Evolutionary conservation across 345 rosid genomes (phyloP).

Genomic region (Raphanus sativus): DNA sequence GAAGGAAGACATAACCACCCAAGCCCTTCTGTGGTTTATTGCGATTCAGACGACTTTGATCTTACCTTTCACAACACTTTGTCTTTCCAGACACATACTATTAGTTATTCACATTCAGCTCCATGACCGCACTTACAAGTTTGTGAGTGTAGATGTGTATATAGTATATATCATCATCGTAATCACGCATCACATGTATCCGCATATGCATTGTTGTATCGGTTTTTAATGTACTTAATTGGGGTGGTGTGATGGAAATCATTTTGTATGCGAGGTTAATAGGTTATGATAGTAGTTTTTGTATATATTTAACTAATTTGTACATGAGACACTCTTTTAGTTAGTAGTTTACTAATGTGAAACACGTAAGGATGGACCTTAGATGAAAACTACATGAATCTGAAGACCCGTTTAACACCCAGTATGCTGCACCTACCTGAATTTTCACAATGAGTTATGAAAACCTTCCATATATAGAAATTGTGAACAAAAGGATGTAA

Average conservation of each 20-base stretch:
- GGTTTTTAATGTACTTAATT: constrained; percentile 20
- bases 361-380: background rate
- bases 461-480: too few relatives aligned
- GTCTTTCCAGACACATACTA: constrained; percentile 28
- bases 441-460: background rate
- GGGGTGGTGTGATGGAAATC: constrained; percentile 13
- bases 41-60: constrained; percentile 35
- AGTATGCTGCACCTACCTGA: constrained; percentile 23
- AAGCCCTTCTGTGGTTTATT: constrained; percentile 39
- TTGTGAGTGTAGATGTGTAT: constrained; percentile 3
- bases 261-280: constrained; percentile 13
- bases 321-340: background rate
- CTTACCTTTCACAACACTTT: constrained; percentile 9
- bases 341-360: background rate
- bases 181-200: constrained; percentile 8
- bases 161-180: constrained; percentile 13
- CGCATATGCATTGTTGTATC: constrained; percentile 13
- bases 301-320: constrained; percentile 9
- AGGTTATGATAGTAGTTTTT: background rate
- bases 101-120: constrained; percentile 26
- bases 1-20: constrained; percentile 71
- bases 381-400: background rate
- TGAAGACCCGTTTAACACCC: background rate
- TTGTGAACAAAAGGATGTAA: too few relatives aligned
- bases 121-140: constrained; percentile 6